Base-by-base conservation (phyloP, 1,284 basidiomycete genomes). In the Salmacisia buchloeana region DNA sequence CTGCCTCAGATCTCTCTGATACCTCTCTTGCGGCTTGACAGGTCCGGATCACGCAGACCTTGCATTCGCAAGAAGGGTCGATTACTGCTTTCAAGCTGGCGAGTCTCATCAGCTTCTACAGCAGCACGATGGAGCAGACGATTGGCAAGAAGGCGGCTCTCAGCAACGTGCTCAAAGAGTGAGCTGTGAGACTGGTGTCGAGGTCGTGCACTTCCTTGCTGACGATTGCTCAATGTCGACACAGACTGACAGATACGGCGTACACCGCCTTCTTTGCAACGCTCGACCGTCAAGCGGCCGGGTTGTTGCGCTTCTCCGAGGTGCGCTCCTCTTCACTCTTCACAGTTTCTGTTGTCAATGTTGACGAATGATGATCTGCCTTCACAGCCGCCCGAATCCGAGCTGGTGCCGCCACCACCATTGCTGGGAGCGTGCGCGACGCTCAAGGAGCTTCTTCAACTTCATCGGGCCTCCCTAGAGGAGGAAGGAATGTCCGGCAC, bases 81-180 rank as follows among this genome's bases (percentile, higher is more conserved):
- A 92, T 97, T 64, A 86, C 89, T 59, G 86, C 89, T 0, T 97
- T 94, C 82, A 91, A 91, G 77, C 88, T 98, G 60, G 88, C 91
- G 46, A 96, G 93, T 72, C 83, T 97, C n/a, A 81, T 98, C 2
- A 90, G 94, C 70, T 98, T 97, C 78, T 98, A 97, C 80, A 84
- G 88, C 76, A 81, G 91, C 23, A 97, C 92, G 0, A 96, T 98
- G 92, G 84, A 87, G 59, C 85, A 90, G 64, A 97, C 94, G 0
- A 88, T 97, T 58, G 94, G 94, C 0, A 83, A 85, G 12, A 83
- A 89, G 6, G 91, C 94, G 0, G 71, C 89, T 33, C 82, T 97
- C 63, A 89, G 88, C 2, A 84, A 83, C 65, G 89, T 89, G 0
- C 82, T 98, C 21, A 83, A 86, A 71, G 92, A 97, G 90, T 54